Base-by-base conservation (phyloP, 1,284 basidiomycete genomes). In the Bjerkandera adusta region DNA sequence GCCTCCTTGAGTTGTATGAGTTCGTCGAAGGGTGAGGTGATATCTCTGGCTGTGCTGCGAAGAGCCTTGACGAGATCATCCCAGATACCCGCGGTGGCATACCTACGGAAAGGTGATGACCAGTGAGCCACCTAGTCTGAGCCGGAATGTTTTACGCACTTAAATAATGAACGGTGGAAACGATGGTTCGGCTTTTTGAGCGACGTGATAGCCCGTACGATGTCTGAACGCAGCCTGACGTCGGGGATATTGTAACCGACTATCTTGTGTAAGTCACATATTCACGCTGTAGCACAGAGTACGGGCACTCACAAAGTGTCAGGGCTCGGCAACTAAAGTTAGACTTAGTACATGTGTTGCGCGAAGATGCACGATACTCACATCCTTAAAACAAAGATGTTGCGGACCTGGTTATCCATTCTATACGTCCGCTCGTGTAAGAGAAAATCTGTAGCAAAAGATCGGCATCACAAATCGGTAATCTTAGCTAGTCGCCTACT, bases 171-270 rank as follows among this genome's bases (percentile, higher is more conserved):
- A n/a, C n/a, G n/a, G n/a, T n/a, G n/a, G n/a, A n/a, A n/a, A n/a
- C n/a, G n/a, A n/a, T n/a, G n/a, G n/a, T n/a, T n/a, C 3, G 48
- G 48, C 32, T 52, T 54, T 4, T 57, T 55, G 3, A 71, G 38
- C 0, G 62, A 58, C 11, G 52, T 59, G n/a, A 71, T 54, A 0
- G 57, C 51, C 7, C 45, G 41, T 4, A 57, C 11, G 6, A 74
- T 69, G 1, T 58, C 48, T 2, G 49, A 38, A 18, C 62, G 57
- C 7, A 70, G 38, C 0, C 10, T 12, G 13, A 5, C n/a, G 25
- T 61, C 54, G 5, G 45, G 45, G 11, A 66, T 53, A 45, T 76
- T 74, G 50, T 70, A 72, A 0, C 72, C 73, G 43, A 74, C 72
- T 73, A 36, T 24, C n/a, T n/a, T n/a, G n/a, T n/a, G 13, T 41